phyloP scores from a whole-genome alignment of 83 land plant genomes.

The Picea abies region DNA sequence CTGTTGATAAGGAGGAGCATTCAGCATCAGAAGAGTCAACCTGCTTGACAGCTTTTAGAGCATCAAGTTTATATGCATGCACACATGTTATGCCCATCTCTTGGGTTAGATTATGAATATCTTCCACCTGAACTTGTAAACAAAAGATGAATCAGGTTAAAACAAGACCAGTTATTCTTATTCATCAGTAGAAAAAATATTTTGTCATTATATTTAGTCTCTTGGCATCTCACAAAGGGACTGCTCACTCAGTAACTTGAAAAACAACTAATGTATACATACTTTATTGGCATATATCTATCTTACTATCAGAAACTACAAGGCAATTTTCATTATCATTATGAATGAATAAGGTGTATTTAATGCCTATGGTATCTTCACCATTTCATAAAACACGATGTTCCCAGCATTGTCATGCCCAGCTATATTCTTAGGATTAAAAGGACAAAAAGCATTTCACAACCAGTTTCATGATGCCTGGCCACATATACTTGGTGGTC shows the following conservation, averaged over 20 bases:
- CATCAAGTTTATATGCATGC: constrained; percentile 86
- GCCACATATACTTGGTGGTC: not conserved
- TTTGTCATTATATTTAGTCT: not conserved
- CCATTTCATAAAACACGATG: not conserved
- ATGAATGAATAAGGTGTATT: not conserved
- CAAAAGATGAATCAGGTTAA: not conserved
- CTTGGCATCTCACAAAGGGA: not conserved
- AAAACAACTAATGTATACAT: not conserved
- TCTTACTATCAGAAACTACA: not conserved
- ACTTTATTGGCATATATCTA: not conserved
- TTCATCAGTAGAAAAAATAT: not conserved
- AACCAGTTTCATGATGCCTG: not conserved
- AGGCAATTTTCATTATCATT: not conserved
- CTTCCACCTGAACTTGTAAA: constrained; percentile 60
- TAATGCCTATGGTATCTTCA: not conserved
- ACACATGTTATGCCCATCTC: constrained; percentile 89
- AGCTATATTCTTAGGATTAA: not conserved
- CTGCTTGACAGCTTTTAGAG: constrained; percentile 70
- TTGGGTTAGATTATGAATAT: constrained; percentile 71
- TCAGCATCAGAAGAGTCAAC: not conserved
- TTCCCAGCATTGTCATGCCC: not conserved
- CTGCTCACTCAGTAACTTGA: constrained; percentile 2
- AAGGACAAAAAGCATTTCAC: not conserved
- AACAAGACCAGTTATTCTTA: not conserved
- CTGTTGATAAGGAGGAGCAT: constrained; percentile 2